A percentile compares a stretch with the other conserved stretches of the same genome.
Conservation (phyloP, 805 yeast genomes). For the Myxozyma vanderwaltii region DNA sequence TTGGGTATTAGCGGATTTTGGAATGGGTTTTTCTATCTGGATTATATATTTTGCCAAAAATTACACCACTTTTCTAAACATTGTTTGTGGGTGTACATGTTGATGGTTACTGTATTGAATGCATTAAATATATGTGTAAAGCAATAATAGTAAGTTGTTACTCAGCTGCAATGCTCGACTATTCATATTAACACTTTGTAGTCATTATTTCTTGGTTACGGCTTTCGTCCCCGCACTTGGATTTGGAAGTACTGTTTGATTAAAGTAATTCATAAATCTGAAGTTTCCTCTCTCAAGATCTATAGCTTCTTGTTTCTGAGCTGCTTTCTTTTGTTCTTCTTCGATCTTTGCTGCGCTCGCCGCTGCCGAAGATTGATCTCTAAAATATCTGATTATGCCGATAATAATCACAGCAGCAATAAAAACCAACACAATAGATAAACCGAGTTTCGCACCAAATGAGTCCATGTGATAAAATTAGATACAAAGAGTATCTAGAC, state of each 20-base stretch:
- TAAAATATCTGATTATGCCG: conserved; percentile 1
- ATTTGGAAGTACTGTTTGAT: background rate
- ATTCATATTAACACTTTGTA: no score
- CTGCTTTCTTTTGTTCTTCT: background rate
- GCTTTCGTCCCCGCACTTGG: background rate
- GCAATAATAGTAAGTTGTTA: no score
- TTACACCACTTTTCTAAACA: background rate
- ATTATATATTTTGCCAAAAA: no score
- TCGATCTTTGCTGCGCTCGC: background rate
- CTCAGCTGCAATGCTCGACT: no score
- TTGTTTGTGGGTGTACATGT: background rate
- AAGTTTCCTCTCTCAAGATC: conserved; percentile 1
- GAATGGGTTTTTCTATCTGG: background rate
- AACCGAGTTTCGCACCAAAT: conserved; percentile 4
- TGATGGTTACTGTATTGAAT: background rate
- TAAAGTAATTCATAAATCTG: background rate
- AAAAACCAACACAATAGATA: background rate
- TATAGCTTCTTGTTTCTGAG: background rate
- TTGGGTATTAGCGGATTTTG: no score
- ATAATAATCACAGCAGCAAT: background rate
- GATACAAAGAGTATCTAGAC: background rate
- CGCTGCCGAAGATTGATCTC: background rate
- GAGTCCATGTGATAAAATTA: background rate
- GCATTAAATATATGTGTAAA: no score
- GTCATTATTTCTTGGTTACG: background rate